Conservation (phyloP, 2,329 filamentous ascomycete genomes). For the Calonectria hawksworthii region DNA sequence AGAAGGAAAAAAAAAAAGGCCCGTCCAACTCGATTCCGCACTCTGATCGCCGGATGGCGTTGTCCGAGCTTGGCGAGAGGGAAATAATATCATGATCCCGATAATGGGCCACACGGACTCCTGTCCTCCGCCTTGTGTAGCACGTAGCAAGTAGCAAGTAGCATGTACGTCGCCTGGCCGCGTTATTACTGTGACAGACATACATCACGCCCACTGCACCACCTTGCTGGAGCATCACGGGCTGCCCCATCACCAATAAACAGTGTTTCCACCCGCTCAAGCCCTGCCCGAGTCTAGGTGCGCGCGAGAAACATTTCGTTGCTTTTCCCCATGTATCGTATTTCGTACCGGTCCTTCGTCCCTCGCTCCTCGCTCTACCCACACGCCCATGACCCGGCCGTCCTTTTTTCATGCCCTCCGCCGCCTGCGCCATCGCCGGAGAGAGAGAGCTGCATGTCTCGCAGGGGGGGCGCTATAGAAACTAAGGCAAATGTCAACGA, state of each 20-base stretch:
- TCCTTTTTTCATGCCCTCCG: conserved; percentile 1
- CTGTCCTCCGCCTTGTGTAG: neutral
- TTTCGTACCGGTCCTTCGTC: neutral
- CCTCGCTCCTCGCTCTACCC: no score
- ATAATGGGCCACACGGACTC: neutral
- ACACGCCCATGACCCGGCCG: neutral
- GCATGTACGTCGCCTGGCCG: neutral
- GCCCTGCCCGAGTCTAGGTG: neutral
- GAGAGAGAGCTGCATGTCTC: conserved; percentile 37
- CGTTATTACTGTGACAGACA: conserved; percentile 10
- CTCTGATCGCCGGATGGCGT: neutral
- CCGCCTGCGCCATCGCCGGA: conserved; percentile 22
- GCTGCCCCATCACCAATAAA: neutral
- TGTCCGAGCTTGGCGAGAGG: conserved; percentile 2
- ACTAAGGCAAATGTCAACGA: conserved; percentile 14
- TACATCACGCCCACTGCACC: neutral
- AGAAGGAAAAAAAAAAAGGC: neutral
- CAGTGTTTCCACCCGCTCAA: neutral
- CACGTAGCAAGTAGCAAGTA: neutral
- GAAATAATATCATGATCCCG: neutral
- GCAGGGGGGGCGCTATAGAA: conserved; percentile 31
- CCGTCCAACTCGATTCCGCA: neutral
- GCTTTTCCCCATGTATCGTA: neutral
- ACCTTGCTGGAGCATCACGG: neutral
- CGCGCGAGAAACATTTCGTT: neutral